These are phyloP conservation scores for Centaurea solstitialis DNA, from an alignment of 129 eudicot genomes.

Conservation along the genomic window DNA sequence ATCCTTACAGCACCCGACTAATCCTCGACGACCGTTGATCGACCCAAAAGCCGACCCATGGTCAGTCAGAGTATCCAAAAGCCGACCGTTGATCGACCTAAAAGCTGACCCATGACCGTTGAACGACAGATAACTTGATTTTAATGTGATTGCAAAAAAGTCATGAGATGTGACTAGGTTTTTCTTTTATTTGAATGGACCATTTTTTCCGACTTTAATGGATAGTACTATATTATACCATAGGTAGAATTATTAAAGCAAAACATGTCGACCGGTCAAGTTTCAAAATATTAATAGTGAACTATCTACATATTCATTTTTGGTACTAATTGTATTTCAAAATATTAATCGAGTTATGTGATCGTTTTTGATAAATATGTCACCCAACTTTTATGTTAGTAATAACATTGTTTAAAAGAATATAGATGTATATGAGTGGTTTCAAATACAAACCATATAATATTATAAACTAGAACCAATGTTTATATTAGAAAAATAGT, in stretches of 20 bases:
- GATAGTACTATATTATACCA: neutral
- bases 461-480: too few species aligned
- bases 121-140: neutral
- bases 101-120: too few species aligned
- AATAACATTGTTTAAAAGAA: neutral
- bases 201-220: neutral
- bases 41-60: too few species aligned
- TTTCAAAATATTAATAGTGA: neutral
- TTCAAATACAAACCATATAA: too few species aligned
- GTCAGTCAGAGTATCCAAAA: too few species aligned
- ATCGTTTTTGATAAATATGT: neutral
- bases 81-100: too few species aligned
- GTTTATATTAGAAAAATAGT: too few species aligned
- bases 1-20: too few species aligned
- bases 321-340: neutral
- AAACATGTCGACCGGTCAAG: neutral
- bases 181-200: neutral
- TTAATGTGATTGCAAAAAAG: neutral
- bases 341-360: neutral
- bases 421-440: too few species aligned
- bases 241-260: neutral
- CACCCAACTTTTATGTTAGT: neutral
- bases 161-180: neutral
- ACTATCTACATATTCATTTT: neutral
- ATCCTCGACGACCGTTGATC: too few species aligned